Evolutionary conservation across 2,329 filamentous ascomycete genomes (phyloP).

Genomic region (Metarhizium robertsii): DNA sequence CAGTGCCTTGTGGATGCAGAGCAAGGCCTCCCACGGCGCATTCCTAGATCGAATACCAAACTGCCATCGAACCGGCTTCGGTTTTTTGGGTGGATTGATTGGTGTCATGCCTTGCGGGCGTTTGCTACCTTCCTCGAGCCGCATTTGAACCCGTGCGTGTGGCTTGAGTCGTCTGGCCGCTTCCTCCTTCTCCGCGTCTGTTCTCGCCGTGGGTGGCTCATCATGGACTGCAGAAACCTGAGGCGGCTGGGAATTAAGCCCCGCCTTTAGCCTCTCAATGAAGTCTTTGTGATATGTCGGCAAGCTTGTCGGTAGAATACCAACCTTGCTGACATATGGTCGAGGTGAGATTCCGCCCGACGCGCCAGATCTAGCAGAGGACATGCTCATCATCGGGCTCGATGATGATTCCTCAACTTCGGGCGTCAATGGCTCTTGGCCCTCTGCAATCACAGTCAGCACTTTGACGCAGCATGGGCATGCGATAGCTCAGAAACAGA

Average conservation of each 20-base stretch:
- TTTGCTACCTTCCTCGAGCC: slow-evolving; percentile 54
- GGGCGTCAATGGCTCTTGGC: slow-evolving; percentile 22
- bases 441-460: slow-evolving; percentile 20
- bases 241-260: slow-evolving; percentile 33
- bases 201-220: slow-evolving; percentile 41
- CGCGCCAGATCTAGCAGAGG: slow-evolving; percentile 43
- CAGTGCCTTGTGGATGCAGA: slow-evolving; percentile 91
- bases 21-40: slow-evolving; percentile 83
- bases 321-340: slow-evolving; percentile 72
- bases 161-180: slow-evolving; percentile 75
- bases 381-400: slow-evolving; percentile 45
- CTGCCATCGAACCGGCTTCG: slow-evolving; percentile 86
- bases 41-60: slow-evolving; percentile 95
- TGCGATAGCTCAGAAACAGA: slow-evolving; percentile 15
- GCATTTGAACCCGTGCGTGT: slow-evolving; percentile 63
- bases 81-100: slow-evolving; percentile 56
- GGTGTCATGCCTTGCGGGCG: slow-evolving; percentile 55
- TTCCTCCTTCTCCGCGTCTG: slow-evolving; percentile 70
- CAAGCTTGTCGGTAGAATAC: slow-evolving; percentile 82
- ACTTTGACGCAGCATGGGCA: slow-evolving; percentile 14
- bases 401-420: slow-evolving; percentile 29
- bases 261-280: slow-evolving; percentile 62
- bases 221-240: slow-evolving; percentile 36
- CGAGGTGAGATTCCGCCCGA: slow-evolving; percentile 40
- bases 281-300: slow-evolving; percentile 86